Evolutionary conservation across 2,329 filamentous ascomycete genomes (phyloP), one percentile per base, ranked within the genome.

Genomic region (Nectriaceae sp.): DNA sequence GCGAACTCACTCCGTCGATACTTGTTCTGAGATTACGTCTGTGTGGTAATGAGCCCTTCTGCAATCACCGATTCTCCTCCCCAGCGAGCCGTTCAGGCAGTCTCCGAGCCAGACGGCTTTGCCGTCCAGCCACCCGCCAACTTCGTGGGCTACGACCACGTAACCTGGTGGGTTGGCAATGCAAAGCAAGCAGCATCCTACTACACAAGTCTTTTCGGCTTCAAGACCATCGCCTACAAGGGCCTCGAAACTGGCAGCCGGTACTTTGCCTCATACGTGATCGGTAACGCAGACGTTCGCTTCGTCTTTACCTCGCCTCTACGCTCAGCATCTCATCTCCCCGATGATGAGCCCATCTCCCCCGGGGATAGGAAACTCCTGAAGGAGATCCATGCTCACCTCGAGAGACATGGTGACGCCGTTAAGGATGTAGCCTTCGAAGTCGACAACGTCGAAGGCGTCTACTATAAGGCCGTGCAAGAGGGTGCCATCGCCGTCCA

Each of bases 151-250:
- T 97, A 96, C 69, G 90, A 96, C 72, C 89, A 96, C 71, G 83
- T 96, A 47, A 92, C 90, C 59, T 97, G 92, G 92, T 96, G 90
- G 76, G 93, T 97, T 22, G 91, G 92, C 66, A 97, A 97, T 67
- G 92, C 93, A 61, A 97, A 97, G 74, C 92, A 97, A 76, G 90
- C 91, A 3, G 92, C 92, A 33, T 82, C 87, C 13, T 97, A 90
- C 75, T 97, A 96, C 74, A 86, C 87, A 59, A 86, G 83, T 11
- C 88, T 91, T 57, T 91, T 97, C 76, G 92, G 90, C 47, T 96
- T 97, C 75, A 77, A 82, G 63, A 83, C 82, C 18, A 72, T 96
- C 48, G 93, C 93, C 53, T 96, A 96, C 71, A 82, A 82, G 35
- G 93, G 92, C 4, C 84, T 97, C 4, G 92, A 97, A 71, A 97